These are phyloP conservation scores for Papiliotrema flavescens DNA, from an alignment of 1,284 basidiomycete species.

Conservation along the genomic window DNA sequence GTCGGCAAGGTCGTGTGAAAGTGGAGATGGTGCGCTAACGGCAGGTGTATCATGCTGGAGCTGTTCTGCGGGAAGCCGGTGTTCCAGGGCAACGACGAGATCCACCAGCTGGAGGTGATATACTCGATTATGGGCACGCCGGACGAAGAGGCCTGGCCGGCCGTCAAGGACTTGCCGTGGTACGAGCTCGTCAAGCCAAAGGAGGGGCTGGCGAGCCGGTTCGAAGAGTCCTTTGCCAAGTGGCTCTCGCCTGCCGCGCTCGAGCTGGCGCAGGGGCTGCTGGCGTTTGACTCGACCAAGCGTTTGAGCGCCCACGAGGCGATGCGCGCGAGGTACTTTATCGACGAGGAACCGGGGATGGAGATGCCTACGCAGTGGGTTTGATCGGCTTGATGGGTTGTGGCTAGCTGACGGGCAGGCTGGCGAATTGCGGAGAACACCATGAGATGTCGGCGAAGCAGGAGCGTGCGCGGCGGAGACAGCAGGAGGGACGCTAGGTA, in stretches of 20 bases:
- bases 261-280: constrained; percentile 74
- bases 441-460: constrained; percentile 49
- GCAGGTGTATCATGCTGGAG: constrained; percentile 96
- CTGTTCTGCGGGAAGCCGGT: constrained; percentile 90
- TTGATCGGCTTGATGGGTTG: background rate
- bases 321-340: constrained; percentile 77
- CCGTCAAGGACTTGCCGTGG: constrained; percentile 83
- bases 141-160: constrained; percentile 74
- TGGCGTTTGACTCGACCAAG: constrained; percentile 76
- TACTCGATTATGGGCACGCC: constrained; percentile 90
- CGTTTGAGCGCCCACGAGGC: constrained; percentile 79
- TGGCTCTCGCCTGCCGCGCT: constrained; percentile 78
- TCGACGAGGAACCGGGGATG: constrained; percentile 67
- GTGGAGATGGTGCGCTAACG: background rate
- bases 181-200: constrained; percentile 92
- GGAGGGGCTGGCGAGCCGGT: constrained; percentile 64
- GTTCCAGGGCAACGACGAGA: constrained; percentile 95
- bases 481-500: constrained; percentile 12
- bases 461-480: constrained; percentile 26
- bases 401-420: constrained; percentile 13
- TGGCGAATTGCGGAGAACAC: constrained; percentile 41
- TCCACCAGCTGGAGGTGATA: constrained; percentile 91
- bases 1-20: constrained; percentile 25
- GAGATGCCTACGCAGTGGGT: constrained; percentile 74
- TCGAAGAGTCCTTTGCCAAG: constrained; percentile 76